Evolutionary conservation across 2,329 filamentous ascomycete species (phyloP).

Genomic region (Diaporthe eres): DNA sequence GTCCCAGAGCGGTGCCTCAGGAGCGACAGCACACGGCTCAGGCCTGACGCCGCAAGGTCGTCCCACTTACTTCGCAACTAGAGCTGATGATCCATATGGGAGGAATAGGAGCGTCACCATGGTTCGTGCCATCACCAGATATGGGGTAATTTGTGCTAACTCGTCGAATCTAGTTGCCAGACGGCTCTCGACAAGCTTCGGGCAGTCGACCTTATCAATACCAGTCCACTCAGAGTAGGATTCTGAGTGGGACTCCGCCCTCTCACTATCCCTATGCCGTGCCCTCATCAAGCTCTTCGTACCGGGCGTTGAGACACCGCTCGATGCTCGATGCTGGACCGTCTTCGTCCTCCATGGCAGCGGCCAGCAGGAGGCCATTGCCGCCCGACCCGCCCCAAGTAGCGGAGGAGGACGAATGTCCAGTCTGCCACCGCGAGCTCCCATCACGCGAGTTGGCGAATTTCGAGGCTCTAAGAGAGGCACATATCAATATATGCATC

Average conservation of each 20-base stretch:
- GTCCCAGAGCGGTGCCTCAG: conserved; percentile 57
- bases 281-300: conserved; percentile 43
- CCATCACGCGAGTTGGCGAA: conserved; percentile 69
- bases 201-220: conserved; percentile 43
- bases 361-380: conserved; percentile 53
- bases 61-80: conserved; percentile 55
- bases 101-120: conserved; percentile 65
- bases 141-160: conserved; percentile 3
- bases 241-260: conserved; percentile 58
- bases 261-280: conserved; percentile 50
- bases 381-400: conserved; percentile 64
- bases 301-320: conserved; percentile 45
- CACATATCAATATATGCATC: conserved; percentile 73
- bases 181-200: conserved; percentile 26
- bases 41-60: conserved; percentile 46
- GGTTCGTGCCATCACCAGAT: conserved; percentile 55
- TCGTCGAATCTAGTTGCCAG: conserved; percentile 19
- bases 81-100: conserved; percentile 53
- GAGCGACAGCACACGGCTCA: conserved; percentile 39
- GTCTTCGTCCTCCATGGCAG: conserved; percentile 51
- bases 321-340: conserved; percentile 52
- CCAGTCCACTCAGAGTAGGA: conserved; percentile 55
- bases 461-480: conserved; percentile 68
- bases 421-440: conserved; percentile 80
- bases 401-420: conserved; percentile 84